Evolutionary conservation across 2,329 filamentous ascomycete genomes (phyloP), one percentile per base, ranked within the genome.

Genomic region (Biscogniauxia mediterranea): DNA sequence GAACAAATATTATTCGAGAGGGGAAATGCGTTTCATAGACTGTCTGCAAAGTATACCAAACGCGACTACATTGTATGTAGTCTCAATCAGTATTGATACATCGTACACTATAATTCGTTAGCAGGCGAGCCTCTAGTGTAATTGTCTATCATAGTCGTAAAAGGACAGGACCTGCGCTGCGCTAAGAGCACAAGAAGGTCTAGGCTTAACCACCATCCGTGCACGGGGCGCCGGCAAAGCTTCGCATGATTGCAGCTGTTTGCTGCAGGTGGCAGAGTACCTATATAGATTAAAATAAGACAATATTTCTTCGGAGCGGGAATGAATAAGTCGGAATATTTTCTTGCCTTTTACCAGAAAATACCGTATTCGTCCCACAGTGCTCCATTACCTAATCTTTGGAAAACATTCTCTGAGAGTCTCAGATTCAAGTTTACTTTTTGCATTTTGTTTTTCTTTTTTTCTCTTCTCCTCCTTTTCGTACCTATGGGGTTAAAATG

Each of bases 331-430:
- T 66, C 38, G 65, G 60, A 67, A 61, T 65, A 63, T 60, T 62
- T 59, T 67, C 62, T 64, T 67, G 65, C 65, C 65, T 67, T 67
- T 67, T 67, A 67, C 65, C 65, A 64, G 62, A 67, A 62, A 64
- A 60, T 63, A 65, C 64, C 65, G 61, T 67, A 64, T 61, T 59
- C 26, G 63, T 66, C 65, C 65, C 65, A 67, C 55, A 60, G 61
- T 60, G 63, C 65, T 67, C 65, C 65, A 63, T 66, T 67, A 59
- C 60, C 61, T 58, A 67, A 67, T 67, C 65, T 67, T 67, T 67
- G 65, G 65, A 67, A 67, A 61, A 61, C 63, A 46, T 64, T 54
- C 20, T 64, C 64, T 63, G 65, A 62, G 60, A 56, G 56, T 56
- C 26, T 62, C 62, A 63, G 65, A 66, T 67, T 67, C 65, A 64